Conservation (phyloP, 768 basidiomycete species). For the Calvatia gigantea region DNA sequence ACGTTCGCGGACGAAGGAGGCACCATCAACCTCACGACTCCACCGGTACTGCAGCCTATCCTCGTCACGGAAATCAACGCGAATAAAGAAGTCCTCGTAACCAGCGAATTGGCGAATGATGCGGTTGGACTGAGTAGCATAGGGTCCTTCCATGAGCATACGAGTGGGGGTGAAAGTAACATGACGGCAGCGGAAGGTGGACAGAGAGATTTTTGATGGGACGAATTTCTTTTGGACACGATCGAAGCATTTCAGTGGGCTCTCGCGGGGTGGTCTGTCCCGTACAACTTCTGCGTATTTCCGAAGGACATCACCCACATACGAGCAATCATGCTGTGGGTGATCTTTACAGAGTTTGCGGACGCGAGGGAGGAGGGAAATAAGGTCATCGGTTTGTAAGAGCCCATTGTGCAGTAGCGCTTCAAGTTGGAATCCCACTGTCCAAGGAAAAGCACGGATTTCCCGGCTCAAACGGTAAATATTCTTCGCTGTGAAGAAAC, state of each 20-base stretch:
- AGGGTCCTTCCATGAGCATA: conserved; percentile 73
- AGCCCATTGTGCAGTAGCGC: conserved; percentile 59
- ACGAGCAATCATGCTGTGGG: conserved; percentile 19
- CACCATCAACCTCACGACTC: conserved; percentile 62
- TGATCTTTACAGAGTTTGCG: conserved; percentile 33
- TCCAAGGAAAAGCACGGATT: conserved; percentile 53
- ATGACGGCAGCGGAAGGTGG: conserved; percentile 63
- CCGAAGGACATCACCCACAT: conserved; percentile 49
- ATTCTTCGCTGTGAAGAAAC: conserved; percentile 47
- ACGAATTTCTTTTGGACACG: conserved; percentile 29
- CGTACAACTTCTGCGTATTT: conserved; percentile 49
- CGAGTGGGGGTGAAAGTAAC: conserved; percentile 77
- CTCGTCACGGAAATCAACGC: conserved; percentile 85
- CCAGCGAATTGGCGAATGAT: conserved; percentile 67
- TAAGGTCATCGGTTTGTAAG: conserved; percentile 58
- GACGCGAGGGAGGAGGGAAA: conserved; percentile 40
- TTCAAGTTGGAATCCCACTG: conserved; percentile 75
- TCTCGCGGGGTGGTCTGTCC: conserved; percentile 33
- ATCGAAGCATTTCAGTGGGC: conserved; percentile 42
- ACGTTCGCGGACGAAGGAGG: conserved; percentile 49
- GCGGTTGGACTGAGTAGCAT: conserved; percentile 72
- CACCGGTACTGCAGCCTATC: conserved; percentile 72
- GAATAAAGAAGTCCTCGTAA: conserved; percentile 66
- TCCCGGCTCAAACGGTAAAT: conserved; percentile 43
- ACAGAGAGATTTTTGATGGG: conserved; percentile 21